phyloP scores from a whole-genome alignment of 305 asterid genomes.

The Ilex paraguariensis region DNA sequence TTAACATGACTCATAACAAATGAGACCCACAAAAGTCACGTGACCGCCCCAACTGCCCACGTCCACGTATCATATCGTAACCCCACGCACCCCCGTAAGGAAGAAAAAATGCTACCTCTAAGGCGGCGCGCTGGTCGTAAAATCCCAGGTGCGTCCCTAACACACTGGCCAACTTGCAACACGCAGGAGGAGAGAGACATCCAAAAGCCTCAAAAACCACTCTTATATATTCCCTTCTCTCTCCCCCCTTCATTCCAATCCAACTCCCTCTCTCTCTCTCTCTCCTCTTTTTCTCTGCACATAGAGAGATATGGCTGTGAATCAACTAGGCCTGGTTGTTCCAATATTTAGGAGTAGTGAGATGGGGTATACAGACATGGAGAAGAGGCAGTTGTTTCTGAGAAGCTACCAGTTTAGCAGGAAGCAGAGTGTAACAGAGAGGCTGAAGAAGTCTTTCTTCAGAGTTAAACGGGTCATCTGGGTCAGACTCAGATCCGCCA shows the following conservation, averaged over 20 bases:
- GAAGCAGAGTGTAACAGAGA: constrained; percentile 51
- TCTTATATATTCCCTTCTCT: not conserved
- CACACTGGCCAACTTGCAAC: too few species aligned
- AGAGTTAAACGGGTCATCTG: constrained; percentile 52
- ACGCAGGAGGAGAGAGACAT: too few species aligned
- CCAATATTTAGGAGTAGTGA: constrained; percentile 31
- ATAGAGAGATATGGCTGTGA: constrained; percentile 4
- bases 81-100: too few species aligned
- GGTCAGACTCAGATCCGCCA: constrained; percentile 47
- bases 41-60: not conserved
- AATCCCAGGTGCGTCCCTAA: too few species aligned
- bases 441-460: constrained; percentile 45
- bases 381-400: constrained; percentile 74
- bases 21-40: constrained; percentile 3
- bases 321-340: constrained; percentile 9
- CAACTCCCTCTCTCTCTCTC: too few species aligned
- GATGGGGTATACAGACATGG: constrained; percentile 45
- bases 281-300: too few species aligned
- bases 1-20: too few species aligned
- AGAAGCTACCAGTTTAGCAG: constrained; percentile 82
- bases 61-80: too few species aligned
- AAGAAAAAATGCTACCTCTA: not conserved
- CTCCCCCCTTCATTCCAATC: not conserved
- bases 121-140: constrained; percentile 6
- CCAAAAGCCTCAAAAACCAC: too few species aligned